Evolutionary conservation across 139 green algal species (phyloP), one percentile per base, ranked within the genome.

Genomic region (Closterium sp.): DNA sequence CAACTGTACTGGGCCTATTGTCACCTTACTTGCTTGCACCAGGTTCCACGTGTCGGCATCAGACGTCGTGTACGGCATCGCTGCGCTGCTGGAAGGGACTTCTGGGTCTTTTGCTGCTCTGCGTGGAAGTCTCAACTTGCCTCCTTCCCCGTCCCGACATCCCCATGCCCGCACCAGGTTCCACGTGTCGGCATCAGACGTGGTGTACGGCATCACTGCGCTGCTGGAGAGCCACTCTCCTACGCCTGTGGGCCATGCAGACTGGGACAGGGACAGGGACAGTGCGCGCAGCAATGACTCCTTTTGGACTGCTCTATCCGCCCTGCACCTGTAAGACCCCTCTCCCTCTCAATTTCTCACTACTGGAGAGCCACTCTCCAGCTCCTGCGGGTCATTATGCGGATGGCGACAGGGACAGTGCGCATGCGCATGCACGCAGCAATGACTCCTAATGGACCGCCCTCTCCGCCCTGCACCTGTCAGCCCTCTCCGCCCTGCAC

Each of bases 171-270:
- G 2, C 30, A 33, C 19, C 90, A 83, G 66, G 64, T 87, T 34
- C 30, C n/a, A 81, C 12, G 64, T 94, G 28, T 94, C 86, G 4
- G 93, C 91, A 38, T 66, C 93, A 7, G 91, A 95, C 38, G 81
- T 94, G 35, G 93, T 92, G 43, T 93, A 91, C 31, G 89, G 89
- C 21, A 66, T 91, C 5, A 93, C 91, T 25, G 93, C 91, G 33
- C 25, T 93, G 88, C 88, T 93, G 35, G 91, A 93, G 83, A 90
- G 81, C 81, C 43, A 69, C 43, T 69, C 43, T 12, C 43, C 43
- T 1, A 16, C 43, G 8, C 43, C 43, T 16, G 23, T 16, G 9
- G 43, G 43, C 12, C 43, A 25, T 69, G 43, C 43, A 69, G 3
- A 12, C 9, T 12, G 43, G 43, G 43, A 69, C 43, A 69, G 23